Percentiles rank a stretch among this genome's conserved stretches.
phyloP scores from a whole-genome alignment of 225 moss, liverwort and hornwort species.

The Takakia lepidozioides region DNA sequence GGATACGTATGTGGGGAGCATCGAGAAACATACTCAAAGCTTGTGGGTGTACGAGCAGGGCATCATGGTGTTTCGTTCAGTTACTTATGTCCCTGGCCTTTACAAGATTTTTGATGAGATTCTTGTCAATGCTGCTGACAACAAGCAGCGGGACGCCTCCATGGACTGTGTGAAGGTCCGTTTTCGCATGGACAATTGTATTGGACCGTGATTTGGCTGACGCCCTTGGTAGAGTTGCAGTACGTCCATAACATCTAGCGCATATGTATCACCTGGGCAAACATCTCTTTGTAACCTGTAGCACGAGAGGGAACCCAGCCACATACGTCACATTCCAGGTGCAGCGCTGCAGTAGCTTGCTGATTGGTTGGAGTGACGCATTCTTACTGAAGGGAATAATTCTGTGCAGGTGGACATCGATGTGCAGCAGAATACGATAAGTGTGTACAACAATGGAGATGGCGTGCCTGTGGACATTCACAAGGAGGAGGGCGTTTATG shows the following conservation, averaged over 20 bases:
- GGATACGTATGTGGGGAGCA: conserved; percentile 87
- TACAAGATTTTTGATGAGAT: conserved; percentile 99
- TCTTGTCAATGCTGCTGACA: conserved; percentile 90
- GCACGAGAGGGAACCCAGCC: too few relatives aligned
- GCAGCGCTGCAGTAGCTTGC: too few relatives aligned
- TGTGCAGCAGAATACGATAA: conserved; percentile 52
- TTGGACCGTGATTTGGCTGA: neutral
- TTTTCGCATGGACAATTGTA: neutral
- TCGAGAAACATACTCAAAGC: conserved; percentile 83
- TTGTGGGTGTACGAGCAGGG: conserved; percentile 95
- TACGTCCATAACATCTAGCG: neutral
- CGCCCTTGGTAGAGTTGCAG: neutral
- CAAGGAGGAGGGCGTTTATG: conserved; percentile 85
- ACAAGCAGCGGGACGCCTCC: conserved; percentile 77
- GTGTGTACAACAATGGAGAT: conserved; percentile 85
- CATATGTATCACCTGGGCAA: too few relatives aligned
- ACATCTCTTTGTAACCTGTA: too few relatives aligned
- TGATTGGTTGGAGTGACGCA: too few relatives aligned
- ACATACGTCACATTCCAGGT: too few relatives aligned
- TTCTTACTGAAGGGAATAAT: too few relatives aligned
- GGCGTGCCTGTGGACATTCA: conserved; percentile 91
- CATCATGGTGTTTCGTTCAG: conserved; percentile 62
- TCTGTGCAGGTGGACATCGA: conserved; percentile 61
- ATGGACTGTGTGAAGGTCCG: conserved; percentile 81
- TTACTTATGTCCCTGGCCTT: conserved; percentile 84